Evolutionary conservation across 495 filamentous ascomycete species (phyloP).

Genomic region (Neurospora africana): DNA sequence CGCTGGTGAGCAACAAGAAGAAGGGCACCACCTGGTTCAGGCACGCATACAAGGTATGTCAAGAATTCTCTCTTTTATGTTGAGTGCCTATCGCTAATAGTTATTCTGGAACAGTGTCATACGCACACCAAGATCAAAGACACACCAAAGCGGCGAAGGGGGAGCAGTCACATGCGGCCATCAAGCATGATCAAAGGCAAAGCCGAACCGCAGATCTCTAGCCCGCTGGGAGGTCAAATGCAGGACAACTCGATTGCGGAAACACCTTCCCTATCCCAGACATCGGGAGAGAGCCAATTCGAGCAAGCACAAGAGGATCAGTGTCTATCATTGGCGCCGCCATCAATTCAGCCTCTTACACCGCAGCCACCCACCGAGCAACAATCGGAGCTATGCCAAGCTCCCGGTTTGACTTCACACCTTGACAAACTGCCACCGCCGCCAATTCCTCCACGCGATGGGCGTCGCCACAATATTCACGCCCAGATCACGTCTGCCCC

Average conservation of each 20-base stretch:
- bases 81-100: neutral
- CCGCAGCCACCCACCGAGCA: neutral
- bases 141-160: constrained; percentile 57
- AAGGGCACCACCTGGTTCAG: constrained; percentile 80
- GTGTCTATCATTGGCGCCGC: neutral
- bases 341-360: neutral
- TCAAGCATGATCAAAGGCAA: constrained; percentile 29
- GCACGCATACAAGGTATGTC: constrained; percentile 68
- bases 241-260: neutral
- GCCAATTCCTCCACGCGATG: neutral
- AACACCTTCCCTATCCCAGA: neutral
- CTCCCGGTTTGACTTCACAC: neutral
- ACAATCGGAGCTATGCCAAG: neutral
- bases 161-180: constrained; percentile 43
- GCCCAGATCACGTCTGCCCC: neutral
- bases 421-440: neutral
- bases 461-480: neutral
- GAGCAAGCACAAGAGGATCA: neutral
- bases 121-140: constrained; percentile 66
- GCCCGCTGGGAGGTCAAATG: neutral
- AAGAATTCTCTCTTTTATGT: neutral
- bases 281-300: neutral
- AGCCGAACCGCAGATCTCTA: constrained; percentile 28
- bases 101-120: constrained; percentile 47
- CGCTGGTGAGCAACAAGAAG: constrained; percentile 71